Percentiles rank a stretch among this genome's conserved stretches.
Conservation (phyloP, 306 rosid species). For the Fragaria iinumae region DNA sequence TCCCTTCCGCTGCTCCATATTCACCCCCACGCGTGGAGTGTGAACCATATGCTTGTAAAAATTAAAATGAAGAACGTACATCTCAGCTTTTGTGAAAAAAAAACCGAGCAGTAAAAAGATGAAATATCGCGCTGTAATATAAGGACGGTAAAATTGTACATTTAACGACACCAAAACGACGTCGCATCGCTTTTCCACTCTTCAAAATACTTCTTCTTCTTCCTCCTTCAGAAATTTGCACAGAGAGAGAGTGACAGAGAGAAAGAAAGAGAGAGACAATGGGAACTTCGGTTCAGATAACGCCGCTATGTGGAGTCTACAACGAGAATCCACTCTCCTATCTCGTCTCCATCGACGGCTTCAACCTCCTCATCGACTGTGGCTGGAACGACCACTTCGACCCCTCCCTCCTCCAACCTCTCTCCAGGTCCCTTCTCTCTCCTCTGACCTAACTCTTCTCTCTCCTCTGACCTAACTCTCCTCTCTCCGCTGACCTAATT, state of each 20-base stretch:
- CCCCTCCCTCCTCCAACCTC: conserved; percentile 78
- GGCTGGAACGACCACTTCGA: conserved; percentile 98
- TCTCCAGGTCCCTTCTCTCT: conserved; percentile 54
- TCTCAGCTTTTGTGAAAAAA: too few species aligned
- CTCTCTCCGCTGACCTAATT: background rate
- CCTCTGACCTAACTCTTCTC: background rate
- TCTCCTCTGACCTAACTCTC: background rate
- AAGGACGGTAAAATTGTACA: too few species aligned
- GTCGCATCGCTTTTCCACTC: background rate
- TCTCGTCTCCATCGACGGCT: conserved; percentile 79
- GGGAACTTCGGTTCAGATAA: conserved; percentile 95
- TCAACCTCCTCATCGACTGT: conserved; percentile 88
- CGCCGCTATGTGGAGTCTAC: conserved; percentile 86
- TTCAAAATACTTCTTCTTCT: background rate
- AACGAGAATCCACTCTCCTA: conserved; percentile 92
- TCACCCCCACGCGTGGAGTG: too few species aligned
- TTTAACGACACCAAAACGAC: background rate
- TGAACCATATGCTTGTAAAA: too few species aligned
- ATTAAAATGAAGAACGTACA: too few species aligned
- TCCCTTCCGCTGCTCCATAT: too few species aligned
- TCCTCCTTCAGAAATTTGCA: background rate
- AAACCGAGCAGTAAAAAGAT: too few species aligned
- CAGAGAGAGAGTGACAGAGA: background rate
- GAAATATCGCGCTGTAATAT: too few species aligned
- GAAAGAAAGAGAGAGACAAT: conserved; percentile 25